Percentiles rank a stretch among this genome's conserved stretches.
These are phyloP conservation scores for Zychaea mexicana DNA, from an alignment of 371 early-diverging fungal genomes.

Conservation along the genomic window DNA sequence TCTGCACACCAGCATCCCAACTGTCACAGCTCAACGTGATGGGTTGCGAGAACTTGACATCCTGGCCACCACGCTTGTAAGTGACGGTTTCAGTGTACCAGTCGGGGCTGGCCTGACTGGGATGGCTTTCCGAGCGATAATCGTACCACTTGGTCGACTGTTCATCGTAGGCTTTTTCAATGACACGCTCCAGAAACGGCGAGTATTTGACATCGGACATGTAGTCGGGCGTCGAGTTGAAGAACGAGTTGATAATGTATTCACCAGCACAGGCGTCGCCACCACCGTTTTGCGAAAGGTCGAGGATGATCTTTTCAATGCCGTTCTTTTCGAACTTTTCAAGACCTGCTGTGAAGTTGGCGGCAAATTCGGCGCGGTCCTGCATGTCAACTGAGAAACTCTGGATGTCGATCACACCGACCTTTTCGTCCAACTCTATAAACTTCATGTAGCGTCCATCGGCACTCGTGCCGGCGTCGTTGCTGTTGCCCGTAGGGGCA, in stretches of 20 bases:
- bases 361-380: conserved; percentile 38
- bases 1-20: conserved; percentile 18
- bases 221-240: conserved; percentile 46
- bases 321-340: conserved; percentile 40
- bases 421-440: conserved; percentile 32
- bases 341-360: conserved; percentile 36
- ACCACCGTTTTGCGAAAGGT: conserved; percentile 52
- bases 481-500: conserved; percentile 16
- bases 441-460: conserved; percentile 43
- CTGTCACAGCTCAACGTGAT: conserved; percentile 32
- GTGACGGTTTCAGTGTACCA: conserved; percentile 40
- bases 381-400: conserved; percentile 44
- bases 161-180: conserved; percentile 36
- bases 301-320: conserved; percentile 47
- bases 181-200: conserved; percentile 44
- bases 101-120: conserved; percentile 12
- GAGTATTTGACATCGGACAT: conserved; percentile 50
- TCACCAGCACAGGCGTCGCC: conserved; percentile 59
- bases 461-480: conserved; percentile 21
- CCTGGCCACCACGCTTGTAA: conserved; percentile 31
- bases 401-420: conserved; percentile 53
- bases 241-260: conserved; percentile 49
- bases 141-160: conserved; percentile 49
- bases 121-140: conserved; percentile 25
- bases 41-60: conserved; percentile 47